These are phyloP conservation scores for Casuarina equisetifolia DNA, from an alignment of 306 rosid genomes.

Conservation along the genomic window DNA sequence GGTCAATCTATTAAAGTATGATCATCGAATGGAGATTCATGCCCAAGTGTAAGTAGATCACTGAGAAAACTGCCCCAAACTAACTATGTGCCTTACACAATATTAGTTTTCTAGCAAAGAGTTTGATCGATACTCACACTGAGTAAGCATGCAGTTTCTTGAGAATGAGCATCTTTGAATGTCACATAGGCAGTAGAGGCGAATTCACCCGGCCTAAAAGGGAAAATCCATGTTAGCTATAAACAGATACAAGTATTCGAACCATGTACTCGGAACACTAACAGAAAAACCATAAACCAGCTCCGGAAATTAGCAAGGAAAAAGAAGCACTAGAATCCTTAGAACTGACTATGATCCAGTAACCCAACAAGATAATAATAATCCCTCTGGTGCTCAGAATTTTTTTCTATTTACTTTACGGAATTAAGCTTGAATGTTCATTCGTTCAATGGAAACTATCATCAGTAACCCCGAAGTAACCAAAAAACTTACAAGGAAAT, in stretches of 20 bases:
- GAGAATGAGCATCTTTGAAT: conserved; percentile 82
- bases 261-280: background rate
- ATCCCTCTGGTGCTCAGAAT: background rate
- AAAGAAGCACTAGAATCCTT: background rate
- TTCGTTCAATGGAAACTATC: background rate
- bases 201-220: conserved; percentile 62
- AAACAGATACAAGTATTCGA: conserved; percentile 14
- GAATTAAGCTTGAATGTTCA: background rate
- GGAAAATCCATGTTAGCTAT: background rate
- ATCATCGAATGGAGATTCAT: conserved; percentile 1
- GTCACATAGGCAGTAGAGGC: conserved; percentile 86
- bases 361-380: background rate
- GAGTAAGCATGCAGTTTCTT: conserved; percentile 90
- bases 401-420: background rate
- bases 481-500: background rate
- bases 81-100: conserved; percentile 1
- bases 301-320: background rate
- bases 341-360: background rate
- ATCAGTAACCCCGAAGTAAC: background rate
- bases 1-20: background rate
- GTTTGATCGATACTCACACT: conserved; percentile 59
- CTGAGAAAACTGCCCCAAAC: background rate
- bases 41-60: conserved; percentile 7
- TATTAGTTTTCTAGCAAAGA: conserved; percentile 3
- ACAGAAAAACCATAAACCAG: background rate